Conservation (phyloP, 148 eudicot species). For the Pharnaceum exiguum region DNA sequence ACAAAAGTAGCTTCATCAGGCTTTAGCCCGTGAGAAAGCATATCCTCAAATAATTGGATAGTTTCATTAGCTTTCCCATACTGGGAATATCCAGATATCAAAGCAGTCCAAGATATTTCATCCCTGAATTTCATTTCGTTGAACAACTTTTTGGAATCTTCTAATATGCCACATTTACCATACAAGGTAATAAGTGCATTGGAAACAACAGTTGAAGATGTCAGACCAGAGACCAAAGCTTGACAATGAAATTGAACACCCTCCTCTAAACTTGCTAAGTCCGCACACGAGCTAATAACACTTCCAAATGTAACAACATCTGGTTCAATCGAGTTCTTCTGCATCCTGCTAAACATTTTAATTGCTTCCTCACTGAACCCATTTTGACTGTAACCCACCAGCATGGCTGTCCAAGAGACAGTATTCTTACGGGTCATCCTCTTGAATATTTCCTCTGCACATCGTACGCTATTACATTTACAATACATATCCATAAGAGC, state of each 20-base stretch:
- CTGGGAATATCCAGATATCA: conserved; percentile 72
- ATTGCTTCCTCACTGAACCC: conserved; percentile 76
- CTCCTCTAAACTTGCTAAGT: conserved; percentile 77
- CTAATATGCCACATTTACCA: conserved; percentile 82
- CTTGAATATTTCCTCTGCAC: conserved; percentile 56
- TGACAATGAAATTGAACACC: conserved; percentile 81
- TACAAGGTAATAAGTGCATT: conserved; percentile 89
- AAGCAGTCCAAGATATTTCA: conserved; percentile 83
- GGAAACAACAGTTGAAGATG: conserved; percentile 62
- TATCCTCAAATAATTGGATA: conserved; percentile 62
- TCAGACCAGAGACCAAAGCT: conserved; percentile 66
- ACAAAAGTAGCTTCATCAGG: conserved; percentile 84
- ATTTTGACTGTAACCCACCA: conserved; percentile 81
- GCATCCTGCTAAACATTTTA: conserved; percentile 47
- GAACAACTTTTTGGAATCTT: conserved; percentile 67
- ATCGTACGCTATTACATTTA: conserved; percentile 56
- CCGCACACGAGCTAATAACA: conserved; percentile 81
- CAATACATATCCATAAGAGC: conserved; percentile 88
- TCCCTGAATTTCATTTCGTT: conserved; percentile 61
- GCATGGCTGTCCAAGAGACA: conserved; percentile 85
- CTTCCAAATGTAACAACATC: conserved; percentile 80
- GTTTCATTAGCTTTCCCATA: conserved; percentile 88
- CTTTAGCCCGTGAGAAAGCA: conserved; percentile 62
- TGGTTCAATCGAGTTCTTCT: conserved; percentile 46
- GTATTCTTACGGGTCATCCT: conserved; percentile 60